Percentiles rank a stretch among this genome's conserved stretches.
phyloP scores from a whole-genome alignment of 2,329 filamentous ascomycete species.

The Arachnomyces sp. region DNA sequence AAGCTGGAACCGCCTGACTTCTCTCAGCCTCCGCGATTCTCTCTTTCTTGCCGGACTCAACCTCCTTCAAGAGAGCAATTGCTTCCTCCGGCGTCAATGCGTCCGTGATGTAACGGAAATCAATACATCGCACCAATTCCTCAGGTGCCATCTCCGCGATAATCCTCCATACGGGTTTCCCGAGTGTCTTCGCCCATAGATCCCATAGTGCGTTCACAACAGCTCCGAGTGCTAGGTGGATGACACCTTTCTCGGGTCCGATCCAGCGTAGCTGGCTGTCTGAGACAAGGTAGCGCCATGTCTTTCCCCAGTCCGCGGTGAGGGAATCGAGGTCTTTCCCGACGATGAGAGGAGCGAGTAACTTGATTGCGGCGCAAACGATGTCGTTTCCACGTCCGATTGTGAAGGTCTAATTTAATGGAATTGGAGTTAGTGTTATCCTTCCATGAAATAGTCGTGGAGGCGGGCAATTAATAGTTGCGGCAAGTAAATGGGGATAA shows the following conservation, averaged over 20 bases:
- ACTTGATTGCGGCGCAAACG: slow-evolving; percentile 74
- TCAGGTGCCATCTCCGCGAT: slow-evolving; percentile 85
- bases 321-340: slow-evolving; percentile 70
- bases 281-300: slow-evolving; percentile 85
- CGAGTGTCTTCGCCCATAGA: slow-evolving; percentile 81
- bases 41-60: slow-evolving; percentile 60
- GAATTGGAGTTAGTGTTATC: neutral
- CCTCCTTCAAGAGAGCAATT: slow-evolving; percentile 58
- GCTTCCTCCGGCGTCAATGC: slow-evolving; percentile 84
- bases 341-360: slow-evolving; percentile 68
- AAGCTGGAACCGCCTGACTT: slow-evolving; percentile 73
- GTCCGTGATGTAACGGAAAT: slow-evolving; percentile 92
- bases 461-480: slow-evolving; percentile 1
- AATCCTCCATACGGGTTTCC: slow-evolving; percentile 84
- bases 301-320: slow-evolving; percentile 73
- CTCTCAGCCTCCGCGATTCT: slow-evolving; percentile 66
- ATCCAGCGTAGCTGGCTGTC: slow-evolving; percentile 92
- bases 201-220: slow-evolving; percentile 92
- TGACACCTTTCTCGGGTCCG: slow-evolving; percentile 87
- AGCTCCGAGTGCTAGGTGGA: slow-evolving; percentile 81
- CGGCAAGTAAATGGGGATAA: slow-evolving; percentile 7
- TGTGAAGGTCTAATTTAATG: slow-evolving; percentile 33
- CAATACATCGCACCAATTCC: slow-evolving; percentile 79
- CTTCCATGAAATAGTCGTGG: neutral
- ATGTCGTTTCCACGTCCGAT: slow-evolving; percentile 76